Evolutionary conservation across 345 rosid genomes (phyloP).

Genomic region (Populus ilicifolia): DNA sequence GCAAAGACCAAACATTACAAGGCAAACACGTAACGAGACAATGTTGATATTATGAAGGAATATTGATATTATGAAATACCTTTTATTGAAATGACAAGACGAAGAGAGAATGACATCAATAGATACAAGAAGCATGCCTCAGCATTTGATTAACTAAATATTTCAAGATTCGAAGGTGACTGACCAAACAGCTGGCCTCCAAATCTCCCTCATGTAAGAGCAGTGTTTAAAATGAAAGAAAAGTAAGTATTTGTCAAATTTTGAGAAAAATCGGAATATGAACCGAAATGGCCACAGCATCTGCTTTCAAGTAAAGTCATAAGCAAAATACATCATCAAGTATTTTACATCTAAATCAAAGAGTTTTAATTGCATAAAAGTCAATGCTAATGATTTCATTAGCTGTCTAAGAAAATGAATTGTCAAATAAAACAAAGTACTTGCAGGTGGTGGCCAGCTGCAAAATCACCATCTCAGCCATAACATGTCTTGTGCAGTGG

Average conservation of each 20-base stretch:
- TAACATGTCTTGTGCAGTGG: background rate
- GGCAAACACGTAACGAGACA: too few relatives aligned
- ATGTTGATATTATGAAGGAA: too few relatives aligned
- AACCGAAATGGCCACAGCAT: background rate
- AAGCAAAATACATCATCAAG: too few relatives aligned
- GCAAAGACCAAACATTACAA: too few relatives aligned
- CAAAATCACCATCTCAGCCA: background rate
- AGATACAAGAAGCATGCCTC: background rate
- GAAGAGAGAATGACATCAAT: background rate
- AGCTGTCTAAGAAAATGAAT: too few relatives aligned
- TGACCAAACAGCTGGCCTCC: too few relatives aligned
- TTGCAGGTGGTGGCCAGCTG: background rate
- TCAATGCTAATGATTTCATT: background rate
- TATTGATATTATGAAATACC: too few relatives aligned
- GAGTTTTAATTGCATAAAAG: background rate
- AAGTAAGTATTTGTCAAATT: background rate
- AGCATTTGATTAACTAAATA: background rate
- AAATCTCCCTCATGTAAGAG: too few relatives aligned
- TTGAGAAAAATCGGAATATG: background rate
- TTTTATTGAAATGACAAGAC: background rate
- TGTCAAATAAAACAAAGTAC: background rate
- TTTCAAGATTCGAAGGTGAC: too few relatives aligned
- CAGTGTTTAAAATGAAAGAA: too few relatives aligned
- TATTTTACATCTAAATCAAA: background rate
- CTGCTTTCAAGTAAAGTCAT: too few relatives aligned